Base-by-base conservation (phyloP, 1,284 basidiomycete genomes). In the Sutorius eximius region DNA sequence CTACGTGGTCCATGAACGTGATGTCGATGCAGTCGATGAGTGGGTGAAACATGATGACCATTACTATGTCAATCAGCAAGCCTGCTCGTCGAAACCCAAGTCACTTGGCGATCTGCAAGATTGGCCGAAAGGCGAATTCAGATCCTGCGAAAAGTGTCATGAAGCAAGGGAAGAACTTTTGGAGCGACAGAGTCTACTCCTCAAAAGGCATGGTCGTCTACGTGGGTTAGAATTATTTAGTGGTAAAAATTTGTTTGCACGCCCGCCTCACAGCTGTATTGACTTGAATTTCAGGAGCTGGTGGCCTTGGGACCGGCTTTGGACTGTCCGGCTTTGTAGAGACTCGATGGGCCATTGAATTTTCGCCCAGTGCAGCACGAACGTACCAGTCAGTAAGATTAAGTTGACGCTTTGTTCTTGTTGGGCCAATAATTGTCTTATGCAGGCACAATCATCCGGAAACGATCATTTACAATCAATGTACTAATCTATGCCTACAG, bases 331-430 rank as follows among this genome's bases (percentile, higher is more conserved):
- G 78, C 0, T 80, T 77, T 68, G 77, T 88, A 7, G 73, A 86
- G 16, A 86, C 83, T 2, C 77, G 73, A 61, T 87, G 85, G 77
- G 87, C 85, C 4, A 75, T 88, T 2, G 87, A 89, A 63, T 81
- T 79, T 59, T 79, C 76, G 2, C 76, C 80, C n/a, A 75, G 82
- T 57, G 85, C 87, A 43, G 83, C 83, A 5, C 71, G 70, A 50
- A 85, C 86, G 5, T 86, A 82, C 49, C 61, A 73, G 86, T 87
- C 61, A 73, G 86, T 87, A 60, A 60, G 74, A 64, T 27, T 46
- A 47, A 45, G 16, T 45, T 49, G 33, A 16, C 24, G 16, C 41
- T n/a, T 33, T 7, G 49, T 38, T 42, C 42, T 18, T 43, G 9
- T 37, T 41, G 45, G 40, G 52, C 44, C 61, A 55, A 52, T 38